Percentiles rank a stretch among this genome's conserved stretches.
phyloP scores from a whole-genome alignment of 805 yeast genomes.

The Barnettozyma pratensis region DNA sequence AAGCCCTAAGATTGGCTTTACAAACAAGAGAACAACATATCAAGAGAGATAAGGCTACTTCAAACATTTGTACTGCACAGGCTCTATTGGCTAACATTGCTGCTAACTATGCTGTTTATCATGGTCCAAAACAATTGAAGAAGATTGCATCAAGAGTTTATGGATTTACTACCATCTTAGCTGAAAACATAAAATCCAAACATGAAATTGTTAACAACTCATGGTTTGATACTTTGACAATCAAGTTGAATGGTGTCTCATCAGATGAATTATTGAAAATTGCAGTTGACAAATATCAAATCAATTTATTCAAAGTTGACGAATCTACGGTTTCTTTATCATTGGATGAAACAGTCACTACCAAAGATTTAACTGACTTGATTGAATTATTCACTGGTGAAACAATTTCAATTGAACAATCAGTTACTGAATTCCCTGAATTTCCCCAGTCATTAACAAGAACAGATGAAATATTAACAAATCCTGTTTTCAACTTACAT shows the following conservation, averaged over 20 bases:
- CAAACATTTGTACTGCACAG: conserved; percentile 97
- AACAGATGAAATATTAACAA: conserved; percentile 55
- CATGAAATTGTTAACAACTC: conserved; percentile 51
- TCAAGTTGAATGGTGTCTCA: conserved; percentile 44
- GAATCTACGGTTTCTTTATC: conserved; percentile 65
- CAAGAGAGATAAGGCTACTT: conserved; percentile 95
- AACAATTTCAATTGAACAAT: conserved; percentile 15
- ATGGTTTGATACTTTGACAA: conserved; percentile 86
- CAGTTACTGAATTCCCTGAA: conserved; percentile 37
- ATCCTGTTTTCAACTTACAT: conserved; percentile 77
- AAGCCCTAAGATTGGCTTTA: conserved; percentile 87
- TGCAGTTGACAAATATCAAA: conserved; percentile 59
- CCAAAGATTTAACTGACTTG: conserved; percentile 53
- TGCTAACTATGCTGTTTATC: conserved; percentile 93
- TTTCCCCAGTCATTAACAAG: conserved; percentile 47
- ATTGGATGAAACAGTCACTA: conserved; percentile 82
- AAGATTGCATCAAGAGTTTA: conserved; percentile 73
- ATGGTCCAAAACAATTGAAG: conserved; percentile 83
- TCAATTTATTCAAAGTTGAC: conserved; percentile 71
- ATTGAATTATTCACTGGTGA: conserved; percentile 53
- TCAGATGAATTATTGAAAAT: conserved; percentile 51
- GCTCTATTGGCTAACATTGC: conserved; percentile 94
- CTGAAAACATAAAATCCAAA: conserved; percentile 42
- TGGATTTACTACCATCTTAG: conserved; percentile 69
- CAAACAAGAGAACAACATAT: conserved; percentile 99